Percentiles rank a stretch among this genome's conserved stretches.
Conservation (phyloP, 306 rosid genomes). For the Astragalus membranaceus region DNA sequence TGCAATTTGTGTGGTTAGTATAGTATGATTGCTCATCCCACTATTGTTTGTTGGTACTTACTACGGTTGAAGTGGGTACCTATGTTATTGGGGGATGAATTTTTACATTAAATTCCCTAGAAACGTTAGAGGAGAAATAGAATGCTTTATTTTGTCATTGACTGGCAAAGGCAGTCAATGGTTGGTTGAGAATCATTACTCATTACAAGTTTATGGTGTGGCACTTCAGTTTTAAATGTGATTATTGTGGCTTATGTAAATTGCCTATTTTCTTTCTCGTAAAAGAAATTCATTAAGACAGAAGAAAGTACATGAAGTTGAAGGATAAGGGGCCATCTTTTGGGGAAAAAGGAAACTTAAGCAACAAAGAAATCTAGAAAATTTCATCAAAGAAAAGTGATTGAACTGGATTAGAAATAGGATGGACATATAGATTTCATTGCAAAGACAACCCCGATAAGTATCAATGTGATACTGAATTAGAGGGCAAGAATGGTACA, state of each 20-base stretch:
- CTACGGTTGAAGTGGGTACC: slow-evolving; percentile 7
- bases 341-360: background rate
- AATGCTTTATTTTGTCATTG: background rate
- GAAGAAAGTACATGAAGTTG: background rate
- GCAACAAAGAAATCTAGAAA: background rate
- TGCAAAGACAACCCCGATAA: background rate
- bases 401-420: background rate
- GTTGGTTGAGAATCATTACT: background rate
- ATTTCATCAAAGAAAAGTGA: background rate
- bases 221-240: slow-evolving; percentile 4
- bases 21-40: slow-evolving; percentile 16
- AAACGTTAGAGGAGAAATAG: background rate
- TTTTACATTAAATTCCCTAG: background rate
- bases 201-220: background rate
- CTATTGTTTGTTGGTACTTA: slow-evolving; percentile 16
- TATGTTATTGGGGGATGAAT: background rate
- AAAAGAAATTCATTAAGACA: background rate
- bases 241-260: background rate
- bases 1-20: slow-evolving; percentile 96
- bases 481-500: background rate
- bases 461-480: background rate
- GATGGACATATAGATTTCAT: background rate
- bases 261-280: background rate
- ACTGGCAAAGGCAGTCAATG: background rate
- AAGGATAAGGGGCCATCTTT: background rate